Percentiles rank a stretch among this genome's conserved stretches.
Conservation (phyloP, 2,329 filamentous ascomycete genomes). For the Exophiala alcalophila region DNA sequence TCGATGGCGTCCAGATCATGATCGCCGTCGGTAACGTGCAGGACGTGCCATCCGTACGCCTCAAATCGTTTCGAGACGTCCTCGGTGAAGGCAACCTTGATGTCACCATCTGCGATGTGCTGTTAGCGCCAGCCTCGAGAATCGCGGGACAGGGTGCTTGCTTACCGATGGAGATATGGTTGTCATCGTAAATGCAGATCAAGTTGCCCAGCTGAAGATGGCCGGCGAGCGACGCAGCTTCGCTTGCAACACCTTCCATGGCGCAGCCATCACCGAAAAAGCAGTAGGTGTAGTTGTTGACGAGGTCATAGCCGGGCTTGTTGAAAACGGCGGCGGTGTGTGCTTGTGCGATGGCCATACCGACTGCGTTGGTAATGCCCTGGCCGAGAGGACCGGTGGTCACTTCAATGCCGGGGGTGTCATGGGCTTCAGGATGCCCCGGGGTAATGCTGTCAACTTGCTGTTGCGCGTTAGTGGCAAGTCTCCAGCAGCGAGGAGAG, state of each 20-base stretch:
- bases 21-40: conserved; percentile 83
- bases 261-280: conserved; percentile 98
- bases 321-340: conserved; percentile 92
- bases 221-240: conserved; percentile 88
- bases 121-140: not conserved
- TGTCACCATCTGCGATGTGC: conserved; percentile 71
- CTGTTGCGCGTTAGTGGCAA: conserved; percentile 38
- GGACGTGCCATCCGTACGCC: conserved; percentile 92
- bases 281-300: conserved; percentile 95
- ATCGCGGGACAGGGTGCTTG: not conserved
- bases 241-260: conserved; percentile 95
- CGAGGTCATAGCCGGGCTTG: conserved; percentile 85
- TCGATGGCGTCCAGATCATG: conserved; percentile 83
- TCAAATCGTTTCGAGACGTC: conserved; percentile 94
- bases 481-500: conserved; percentile 48
- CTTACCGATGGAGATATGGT: conserved; percentile 83
- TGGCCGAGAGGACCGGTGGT: conserved; percentile 97
- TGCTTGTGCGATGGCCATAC: conserved; percentile 93
- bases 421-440: conserved; percentile 93
- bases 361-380: conserved; percentile 95
- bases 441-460: conserved; percentile 79
- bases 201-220: conserved; percentile 98
- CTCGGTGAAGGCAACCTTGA: conserved; percentile 94
- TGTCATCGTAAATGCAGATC: conserved; percentile 96
- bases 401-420: conserved; percentile 95